Conservation (phyloP, 768 basidiomycete genomes). For the Leccinellum rugosiceps region DNA sequence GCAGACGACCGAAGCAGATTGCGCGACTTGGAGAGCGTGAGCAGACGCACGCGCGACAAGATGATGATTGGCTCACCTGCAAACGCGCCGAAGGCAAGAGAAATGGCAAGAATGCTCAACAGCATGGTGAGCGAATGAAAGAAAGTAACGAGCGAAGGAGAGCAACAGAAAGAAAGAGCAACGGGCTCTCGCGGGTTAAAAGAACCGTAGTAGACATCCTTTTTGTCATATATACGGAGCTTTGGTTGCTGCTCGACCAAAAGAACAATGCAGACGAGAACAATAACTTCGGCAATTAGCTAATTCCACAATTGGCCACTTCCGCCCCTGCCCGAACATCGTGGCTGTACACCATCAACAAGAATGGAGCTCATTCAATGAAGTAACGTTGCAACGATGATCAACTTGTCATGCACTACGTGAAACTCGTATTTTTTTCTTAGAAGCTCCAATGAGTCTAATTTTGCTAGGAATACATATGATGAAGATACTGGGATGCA, state of each 20-base stretch:
- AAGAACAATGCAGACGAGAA: conserved; percentile 24
- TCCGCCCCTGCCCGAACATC: not conserved
- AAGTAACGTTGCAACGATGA: not conserved
- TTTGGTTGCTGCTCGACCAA: conserved; percentile 18
- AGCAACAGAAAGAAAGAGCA: conserved; percentile 22
- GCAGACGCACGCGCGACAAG: not conserved
- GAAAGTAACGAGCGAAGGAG: conserved; percentile 19
- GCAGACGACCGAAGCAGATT: conserved; percentile 66
- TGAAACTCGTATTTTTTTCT: not conserved
- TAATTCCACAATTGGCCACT: conserved; percentile 8
- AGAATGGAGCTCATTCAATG: not conserved
- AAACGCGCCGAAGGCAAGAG: conserved; percentile 37
- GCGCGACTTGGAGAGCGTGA: conserved; percentile 42
- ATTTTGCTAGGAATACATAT: conserved; percentile 14
- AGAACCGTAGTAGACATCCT: conserved; percentile 15
- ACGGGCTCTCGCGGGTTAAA: conserved; percentile 15
- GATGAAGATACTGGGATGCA: not conserved
- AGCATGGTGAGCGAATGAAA: conserved; percentile 36
- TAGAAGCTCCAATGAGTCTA: not conserved
- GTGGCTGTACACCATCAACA: conserved; percentile 11
- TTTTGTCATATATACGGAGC: conserved; percentile 26
- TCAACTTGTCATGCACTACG: not conserved
- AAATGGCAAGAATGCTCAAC: conserved; percentile 36
- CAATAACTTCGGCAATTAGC: conserved; percentile 21
- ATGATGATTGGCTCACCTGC: conserved; percentile 31